phyloP scores from a whole-genome alignment of 345 rosid genomes.

The Syzygium oleosum region DNA sequence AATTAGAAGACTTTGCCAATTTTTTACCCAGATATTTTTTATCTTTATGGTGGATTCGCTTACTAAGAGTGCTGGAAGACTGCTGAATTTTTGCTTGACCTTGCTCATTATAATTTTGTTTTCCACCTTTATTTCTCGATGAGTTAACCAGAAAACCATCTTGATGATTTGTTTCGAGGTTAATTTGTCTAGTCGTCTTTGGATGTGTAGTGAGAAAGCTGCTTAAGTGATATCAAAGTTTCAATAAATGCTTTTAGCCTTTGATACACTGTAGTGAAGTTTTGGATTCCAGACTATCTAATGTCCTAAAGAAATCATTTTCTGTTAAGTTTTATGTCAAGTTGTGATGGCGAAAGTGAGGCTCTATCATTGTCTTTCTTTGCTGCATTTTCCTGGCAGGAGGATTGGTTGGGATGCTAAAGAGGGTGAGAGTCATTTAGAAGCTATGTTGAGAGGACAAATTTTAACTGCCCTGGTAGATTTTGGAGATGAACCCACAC shows the following conservation, averaged over 20 bases:
- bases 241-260: neutral
- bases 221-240: neutral
- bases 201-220: neutral
- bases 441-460: conserved; percentile 94
- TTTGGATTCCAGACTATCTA: neutral
- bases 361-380: neutral
- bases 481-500: conserved; percentile 63
- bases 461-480: conserved; percentile 67
- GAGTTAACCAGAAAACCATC: neutral
- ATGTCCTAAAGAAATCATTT: neutral
- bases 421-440: conserved; percentile 82
- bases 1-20: neutral
- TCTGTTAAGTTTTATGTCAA: neutral
- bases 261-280: neutral
- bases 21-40: neutral
- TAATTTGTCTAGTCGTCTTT: neutral
- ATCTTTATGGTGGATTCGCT: neutral
- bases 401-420: conserved; percentile 93
- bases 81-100: neutral
- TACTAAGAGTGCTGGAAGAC: neutral
- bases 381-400: conserved; percentile 24
- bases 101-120: neutral
- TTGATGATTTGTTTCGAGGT: neutral
- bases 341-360: neutral
- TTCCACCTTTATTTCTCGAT: neutral